phyloP scores from a whole-genome alignment of 108 stramenopile genomes.

The Halocafeteria seosinensis region DNA sequence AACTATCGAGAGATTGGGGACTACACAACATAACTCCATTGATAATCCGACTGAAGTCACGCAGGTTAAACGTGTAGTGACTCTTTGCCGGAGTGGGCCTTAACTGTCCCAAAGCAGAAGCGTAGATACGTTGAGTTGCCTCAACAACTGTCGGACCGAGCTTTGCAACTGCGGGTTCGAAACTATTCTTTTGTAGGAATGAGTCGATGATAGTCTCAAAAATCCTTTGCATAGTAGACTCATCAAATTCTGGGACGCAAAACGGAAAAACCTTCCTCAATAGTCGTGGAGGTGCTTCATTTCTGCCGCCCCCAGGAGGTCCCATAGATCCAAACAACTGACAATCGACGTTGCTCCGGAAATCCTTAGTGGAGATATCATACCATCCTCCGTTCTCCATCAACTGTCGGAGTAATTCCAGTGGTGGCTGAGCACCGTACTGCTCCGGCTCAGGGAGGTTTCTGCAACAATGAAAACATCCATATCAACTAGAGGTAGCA shows the following conservation, averaged over 20 bases:
- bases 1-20: background rate
- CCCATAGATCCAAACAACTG: constrained; percentile 43
- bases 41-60: constrained; percentile 43
- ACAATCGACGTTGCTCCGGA: constrained; percentile 33
- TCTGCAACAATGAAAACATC: background rate
- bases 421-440: constrained; percentile 45
- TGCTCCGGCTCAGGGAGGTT: constrained; percentile 35
- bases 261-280: constrained; percentile 48
- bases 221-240: constrained; percentile 35
- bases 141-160: constrained; percentile 18
- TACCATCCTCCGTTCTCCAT: constrained; percentile 48
- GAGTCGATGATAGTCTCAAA: constrained; percentile 30
- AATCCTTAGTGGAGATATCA: constrained; percentile 42
- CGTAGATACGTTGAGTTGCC: constrained; percentile 40
- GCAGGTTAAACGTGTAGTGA: constrained; percentile 54
- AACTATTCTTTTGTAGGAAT: constrained; percentile 12
- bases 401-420: constrained; percentile 49
- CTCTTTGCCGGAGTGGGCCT: constrained; percentile 46
- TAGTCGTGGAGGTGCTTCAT: constrained; percentile 39
- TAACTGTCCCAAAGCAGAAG: constrained; percentile 23
- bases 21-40: constrained; percentile 45
- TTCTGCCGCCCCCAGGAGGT: constrained; percentile 49
- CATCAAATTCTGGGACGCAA: constrained; percentile 43
- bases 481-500: constrained; percentile 12
- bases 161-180: constrained; percentile 16